Evolutionary conservation across 371 early-diverging fungal genomes (phyloP).

Genomic region (Apophysomyces variabilis): DNA sequence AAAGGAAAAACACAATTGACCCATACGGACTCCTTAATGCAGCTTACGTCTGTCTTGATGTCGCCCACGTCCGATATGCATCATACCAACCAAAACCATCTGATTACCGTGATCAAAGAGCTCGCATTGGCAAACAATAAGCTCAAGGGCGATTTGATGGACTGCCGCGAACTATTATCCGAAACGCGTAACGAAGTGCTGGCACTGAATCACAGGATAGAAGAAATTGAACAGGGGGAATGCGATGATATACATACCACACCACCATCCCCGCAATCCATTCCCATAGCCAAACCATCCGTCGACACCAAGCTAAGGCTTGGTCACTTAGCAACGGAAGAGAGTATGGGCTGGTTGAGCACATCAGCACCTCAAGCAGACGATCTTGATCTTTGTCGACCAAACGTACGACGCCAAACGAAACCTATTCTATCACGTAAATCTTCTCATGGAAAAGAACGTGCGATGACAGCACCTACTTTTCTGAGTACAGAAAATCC

Average conservation of each 20-base stretch:
- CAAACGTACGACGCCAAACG: conserved; percentile 2
- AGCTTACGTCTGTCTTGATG: conserved; percentile 27
- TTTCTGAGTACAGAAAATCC: conserved; percentile 10
- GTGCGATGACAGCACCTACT: not conserved
- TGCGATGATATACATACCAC: not conserved
- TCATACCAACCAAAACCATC: conserved; percentile 15
- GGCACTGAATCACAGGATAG: conserved; percentile 27
- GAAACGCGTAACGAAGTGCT: conserved; percentile 39
- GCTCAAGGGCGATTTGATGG: conserved; percentile 42
- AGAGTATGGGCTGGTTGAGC: not conserved
- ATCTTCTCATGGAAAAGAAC: not conserved
- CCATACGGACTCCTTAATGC: conserved; percentile 4
- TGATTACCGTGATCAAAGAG: conserved; percentile 47
- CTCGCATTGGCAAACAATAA: conserved; percentile 50
- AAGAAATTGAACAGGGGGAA: conserved; percentile 19
- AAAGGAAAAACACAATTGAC: not conserved
- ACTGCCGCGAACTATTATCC: conserved; percentile 40
- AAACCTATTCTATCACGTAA: not conserved
- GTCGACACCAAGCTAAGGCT: not conserved
- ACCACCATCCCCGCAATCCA: conserved; percentile 9
- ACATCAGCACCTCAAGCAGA: conserved; percentile 6
- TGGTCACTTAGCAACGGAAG: not conserved
- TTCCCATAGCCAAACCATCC: conserved; percentile 9
- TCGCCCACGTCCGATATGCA: conserved; percentile 6
- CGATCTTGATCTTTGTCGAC: not conserved